Conservation (phyloP, 2,329 filamentous ascomycete genomes). For the Didymosphaeria variabile region DNA sequence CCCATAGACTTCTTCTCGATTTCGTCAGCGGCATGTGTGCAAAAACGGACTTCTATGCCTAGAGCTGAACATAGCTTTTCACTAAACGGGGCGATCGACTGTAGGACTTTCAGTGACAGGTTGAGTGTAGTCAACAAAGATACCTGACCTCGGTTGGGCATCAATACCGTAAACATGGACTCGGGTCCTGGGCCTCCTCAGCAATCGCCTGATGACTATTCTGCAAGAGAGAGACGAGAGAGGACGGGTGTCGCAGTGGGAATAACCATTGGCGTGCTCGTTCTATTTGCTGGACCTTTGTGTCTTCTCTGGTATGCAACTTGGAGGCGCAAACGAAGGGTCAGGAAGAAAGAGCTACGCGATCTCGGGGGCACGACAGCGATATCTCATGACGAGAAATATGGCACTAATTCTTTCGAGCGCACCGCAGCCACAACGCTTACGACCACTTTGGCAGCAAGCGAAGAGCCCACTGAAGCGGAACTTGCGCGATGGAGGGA, state of each 20-base stretch:
- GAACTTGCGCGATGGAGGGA: not conserved
- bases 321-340: conserved; percentile 3
- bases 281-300: conserved; percentile 11
- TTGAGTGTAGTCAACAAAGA: not conserved
- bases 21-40: not conserved
- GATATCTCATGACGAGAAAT: conserved; percentile 5
- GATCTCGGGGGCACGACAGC: conserved; percentile 15
- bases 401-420: not conserved
- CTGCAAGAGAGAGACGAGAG: conserved; percentile 9
- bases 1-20: not conserved
- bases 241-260: conserved; percentile 12
- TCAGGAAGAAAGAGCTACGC: not conserved
- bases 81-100: not conserved
- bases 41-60: not conserved
- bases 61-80: not conserved
- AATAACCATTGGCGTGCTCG: conserved; percentile 7
- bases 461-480: not conserved
- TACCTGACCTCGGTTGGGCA: conserved; percentile 1
- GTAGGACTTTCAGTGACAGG: not conserved
- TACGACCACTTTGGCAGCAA: not conserved
- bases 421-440: not conserved
- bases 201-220: conserved; percentile 12
- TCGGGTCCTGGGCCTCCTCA: conserved; percentile 10
- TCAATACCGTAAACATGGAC: conserved; percentile 12
- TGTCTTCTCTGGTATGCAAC: conserved; percentile 5